Conservation (phyloP, 345 rosid species). For the Mallotus nudiflorus region DNA sequence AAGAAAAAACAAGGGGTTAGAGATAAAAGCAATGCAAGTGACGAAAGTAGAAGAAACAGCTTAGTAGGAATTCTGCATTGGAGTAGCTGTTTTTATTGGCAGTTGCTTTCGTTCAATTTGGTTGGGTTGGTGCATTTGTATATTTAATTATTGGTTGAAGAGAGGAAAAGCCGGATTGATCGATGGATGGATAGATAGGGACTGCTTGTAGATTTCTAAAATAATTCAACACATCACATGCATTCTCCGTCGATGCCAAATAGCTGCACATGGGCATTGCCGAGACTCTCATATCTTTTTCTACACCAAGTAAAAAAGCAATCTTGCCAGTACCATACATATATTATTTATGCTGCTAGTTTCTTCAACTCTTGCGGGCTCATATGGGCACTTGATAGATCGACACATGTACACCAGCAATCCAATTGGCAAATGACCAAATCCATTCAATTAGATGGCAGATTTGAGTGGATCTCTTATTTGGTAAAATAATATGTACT, state of each 20-base stretch:
- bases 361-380: too few species aligned
- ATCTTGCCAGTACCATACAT: too few species aligned
- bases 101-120: too few species aligned
- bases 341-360: too few species aligned
- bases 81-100: background rate
- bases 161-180: constrained; percentile 22
- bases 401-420: too few species aligned
- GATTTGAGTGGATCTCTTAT: too few species aligned
- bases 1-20: background rate
- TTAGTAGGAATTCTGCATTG: background rate
- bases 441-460: too few species aligned
- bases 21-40: background rate
- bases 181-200: constrained; percentile 16
- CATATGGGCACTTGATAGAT: too few species aligned
- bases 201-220: background rate
- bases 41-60: background rate
- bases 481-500: too few species aligned
- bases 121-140: background rate
- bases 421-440: too few species aligned
- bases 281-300: too few species aligned
- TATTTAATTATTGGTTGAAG: background rate
- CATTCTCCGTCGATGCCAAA: constrained; percentile 1
- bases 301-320: too few species aligned
- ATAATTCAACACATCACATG: constrained; percentile 26
- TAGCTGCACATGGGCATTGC: constrained; percentile 5